Percentiles rank a stretch among this genome's conserved stretches.
Evolutionary conservation across 148 eudicot genomes (phyloP).

Genomic region (Euryodendron excelsum): DNA sequence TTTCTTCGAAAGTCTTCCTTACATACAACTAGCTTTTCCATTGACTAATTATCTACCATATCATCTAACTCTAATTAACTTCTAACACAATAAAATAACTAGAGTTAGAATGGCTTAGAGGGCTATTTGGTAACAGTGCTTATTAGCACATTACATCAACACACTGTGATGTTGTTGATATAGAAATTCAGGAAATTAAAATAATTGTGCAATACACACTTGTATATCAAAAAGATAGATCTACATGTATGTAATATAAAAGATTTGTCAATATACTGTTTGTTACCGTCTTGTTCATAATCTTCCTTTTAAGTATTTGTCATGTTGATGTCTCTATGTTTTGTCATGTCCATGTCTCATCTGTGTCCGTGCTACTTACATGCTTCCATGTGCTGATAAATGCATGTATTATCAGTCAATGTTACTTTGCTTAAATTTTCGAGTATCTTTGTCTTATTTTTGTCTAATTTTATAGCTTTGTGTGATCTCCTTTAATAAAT

Average conservation of each 20-base stretch:
- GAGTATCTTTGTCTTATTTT: background rate
- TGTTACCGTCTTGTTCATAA: no score
- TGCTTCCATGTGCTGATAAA: background rate
- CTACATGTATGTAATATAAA: background rate
- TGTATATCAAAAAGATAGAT: background rate
- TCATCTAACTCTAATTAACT: no score
- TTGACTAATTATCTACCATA: no score
- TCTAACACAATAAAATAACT: no score
- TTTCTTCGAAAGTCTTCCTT: no score
- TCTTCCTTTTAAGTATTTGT: background rate
- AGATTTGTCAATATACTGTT: no score
- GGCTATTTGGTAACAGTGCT: no score
- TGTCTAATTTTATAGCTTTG: background rate
- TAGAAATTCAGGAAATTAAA: background rate
- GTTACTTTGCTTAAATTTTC: background rate
- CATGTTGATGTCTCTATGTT: background rate
- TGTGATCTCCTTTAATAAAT: background rate
- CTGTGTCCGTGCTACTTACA: background rate
- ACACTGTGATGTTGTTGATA: background rate
- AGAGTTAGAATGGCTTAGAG: no score
- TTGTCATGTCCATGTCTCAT: no score
- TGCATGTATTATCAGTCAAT: background rate
- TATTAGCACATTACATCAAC: no score
- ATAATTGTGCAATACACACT: background rate
- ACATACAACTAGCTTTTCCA: no score